Conservation (phyloP, 1,284 basidiomycete species). For the Tremellales sp. region DNA sequence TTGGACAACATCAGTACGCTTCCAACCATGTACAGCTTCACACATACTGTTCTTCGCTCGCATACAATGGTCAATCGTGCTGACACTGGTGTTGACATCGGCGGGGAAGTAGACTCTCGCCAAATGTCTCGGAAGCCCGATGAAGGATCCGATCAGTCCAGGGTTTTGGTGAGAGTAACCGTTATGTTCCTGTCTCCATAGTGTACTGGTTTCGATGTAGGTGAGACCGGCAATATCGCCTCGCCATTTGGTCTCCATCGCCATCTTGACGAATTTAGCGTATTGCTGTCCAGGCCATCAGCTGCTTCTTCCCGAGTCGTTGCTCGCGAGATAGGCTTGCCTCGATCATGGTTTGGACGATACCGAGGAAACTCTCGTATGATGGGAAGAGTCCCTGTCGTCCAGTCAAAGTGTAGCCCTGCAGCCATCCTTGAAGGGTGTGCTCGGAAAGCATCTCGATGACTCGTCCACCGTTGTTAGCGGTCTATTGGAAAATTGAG, state of each 20-base stretch:
- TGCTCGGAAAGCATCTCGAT: slow-evolving; percentile 86
- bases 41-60: slow-evolving; percentile 67
- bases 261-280: slow-evolving; percentile 79
- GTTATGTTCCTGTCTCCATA: slow-evolving; percentile 64
- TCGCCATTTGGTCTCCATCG: slow-evolving; percentile 71
- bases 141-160: slow-evolving; percentile 63
- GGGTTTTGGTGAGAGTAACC: slow-evolving; percentile 56
- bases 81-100: slow-evolving; percentile 81
- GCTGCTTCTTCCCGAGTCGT: no score
- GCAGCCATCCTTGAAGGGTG: slow-evolving; percentile 80
- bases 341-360: slow-evolving; percentile 51
- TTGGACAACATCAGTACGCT: slow-evolving; percentile 11
- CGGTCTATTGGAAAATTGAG: slow-evolving; percentile 28
- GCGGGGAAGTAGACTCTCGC: slow-evolving; percentile 83
- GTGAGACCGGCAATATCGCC: slow-evolving; percentile 69
- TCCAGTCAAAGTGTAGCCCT: slow-evolving; percentile 68
- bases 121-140: slow-evolving; percentile 67
- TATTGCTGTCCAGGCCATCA: slow-evolving; percentile 62
- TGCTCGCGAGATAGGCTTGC: slow-evolving; percentile 8
- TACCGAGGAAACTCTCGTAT: slow-evolving; percentile 62
- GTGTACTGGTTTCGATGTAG: slow-evolving; percentile 69
- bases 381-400: slow-evolving; percentile 79
- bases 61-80: slow-evolving; percentile 70
- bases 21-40: slow-evolving; percentile 8
- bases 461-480: slow-evolving; percentile 63